Evolutionary conservation across 2,329 filamentous ascomycete species (phyloP).

Genomic region (Fusarium xyrophilum): DNA sequence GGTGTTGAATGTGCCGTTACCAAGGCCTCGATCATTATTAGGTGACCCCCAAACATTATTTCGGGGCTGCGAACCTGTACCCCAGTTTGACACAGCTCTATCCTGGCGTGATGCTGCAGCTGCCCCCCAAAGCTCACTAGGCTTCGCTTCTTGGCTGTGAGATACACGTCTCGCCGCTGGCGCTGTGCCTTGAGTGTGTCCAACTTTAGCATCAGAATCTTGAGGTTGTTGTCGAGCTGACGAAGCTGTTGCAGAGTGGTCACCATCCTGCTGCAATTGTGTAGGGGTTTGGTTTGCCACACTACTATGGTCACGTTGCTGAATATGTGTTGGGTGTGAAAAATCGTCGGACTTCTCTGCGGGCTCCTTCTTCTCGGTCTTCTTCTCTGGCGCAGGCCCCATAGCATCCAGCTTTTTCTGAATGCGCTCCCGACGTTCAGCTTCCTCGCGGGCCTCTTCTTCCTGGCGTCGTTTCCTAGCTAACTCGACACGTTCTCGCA

Average conservation of each 20-base stretch:
- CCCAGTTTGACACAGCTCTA: conserved; percentile 58
- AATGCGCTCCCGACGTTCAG: conserved; percentile 73
- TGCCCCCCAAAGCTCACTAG: conserved; percentile 49
- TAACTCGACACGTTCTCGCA: conserved; percentile 73
- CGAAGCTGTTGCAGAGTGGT: neutral
- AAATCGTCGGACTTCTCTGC: conserved; percentile 51
- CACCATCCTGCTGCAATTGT: conserved; percentile 32
- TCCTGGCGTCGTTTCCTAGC: conserved; percentile 73
- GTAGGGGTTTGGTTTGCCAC: conserved; percentile 11
- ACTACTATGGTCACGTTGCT: conserved; percentile 43
- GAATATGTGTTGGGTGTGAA: conserved; percentile 45
- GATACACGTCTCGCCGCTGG: conserved; percentile 42
- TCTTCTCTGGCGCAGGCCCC: conserved; percentile 68
- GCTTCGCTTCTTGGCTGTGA: conserved; percentile 45
- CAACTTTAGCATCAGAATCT: conserved; percentile 19
- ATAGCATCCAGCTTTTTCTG: conserved; percentile 75
- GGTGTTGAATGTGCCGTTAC: conserved; percentile 78
- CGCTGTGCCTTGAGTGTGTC: conserved; percentile 20
- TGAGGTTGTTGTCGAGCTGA: conserved; percentile 14
- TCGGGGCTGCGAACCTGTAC: conserved; percentile 53
- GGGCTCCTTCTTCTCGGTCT: conserved; percentile 61
- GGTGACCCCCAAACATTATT: conserved; percentile 81
- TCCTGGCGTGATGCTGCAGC: conserved; percentile 52
- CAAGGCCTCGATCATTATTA: conserved; percentile 73
- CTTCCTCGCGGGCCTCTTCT: conserved; percentile 74